Evolutionary conservation across 1,284 basidiomycete species (phyloP), one percentile per base, ranked within the genome.

Genomic region (Malassezia yamatoensis): DNA sequence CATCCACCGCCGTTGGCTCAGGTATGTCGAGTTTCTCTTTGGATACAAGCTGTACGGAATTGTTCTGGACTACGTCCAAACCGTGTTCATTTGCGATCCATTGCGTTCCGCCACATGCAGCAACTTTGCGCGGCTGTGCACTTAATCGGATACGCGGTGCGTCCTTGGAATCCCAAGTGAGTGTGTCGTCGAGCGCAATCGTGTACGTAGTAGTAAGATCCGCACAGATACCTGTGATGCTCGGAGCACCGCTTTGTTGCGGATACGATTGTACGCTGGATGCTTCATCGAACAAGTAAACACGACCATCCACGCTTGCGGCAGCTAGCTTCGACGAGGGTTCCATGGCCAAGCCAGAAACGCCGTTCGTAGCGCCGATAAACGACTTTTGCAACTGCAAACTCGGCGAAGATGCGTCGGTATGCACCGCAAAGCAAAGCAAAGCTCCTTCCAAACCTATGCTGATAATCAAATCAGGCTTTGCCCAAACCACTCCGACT

Each of bases 361-460:
- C 16, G 11, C 42, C 43, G 3, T 44, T 36, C 2, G 45, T 34
- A 2, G 54, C 37, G 13, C 43, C 54, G 3, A 46, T 5, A 2
- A 57, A 37, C 4, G 16, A 6, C 42, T 29, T 39, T 16, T 33
- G 32, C 13, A 20, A 18, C 32, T 24, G 11, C 11, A 37, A 38
- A 5, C 16, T n/a, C 6, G 16, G 29, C 6, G 43, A 12, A 18
- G 11, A 16, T 37, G 24, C 24, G 18, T 53, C 62, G 24, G 24
- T 29, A 4, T 29, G 24, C 79, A 44, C 67, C 10, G 37, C 33
- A 12, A 51, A 65, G 16, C 94, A 72, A 68, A 87, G 90, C 51
- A 99, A 79, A 52, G 83, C 81, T 15, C 93, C 91, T 0, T 83
- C 83, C 65, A 94, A 79, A 2, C 88, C 89, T 38, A 96, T 78